Percentiles rank a stretch among this genome's conserved stretches.
These are phyloP conservation scores for Leptodermis oblonga DNA, from an alignment of 257 asterid species.

Conservation along the genomic window DNA sequence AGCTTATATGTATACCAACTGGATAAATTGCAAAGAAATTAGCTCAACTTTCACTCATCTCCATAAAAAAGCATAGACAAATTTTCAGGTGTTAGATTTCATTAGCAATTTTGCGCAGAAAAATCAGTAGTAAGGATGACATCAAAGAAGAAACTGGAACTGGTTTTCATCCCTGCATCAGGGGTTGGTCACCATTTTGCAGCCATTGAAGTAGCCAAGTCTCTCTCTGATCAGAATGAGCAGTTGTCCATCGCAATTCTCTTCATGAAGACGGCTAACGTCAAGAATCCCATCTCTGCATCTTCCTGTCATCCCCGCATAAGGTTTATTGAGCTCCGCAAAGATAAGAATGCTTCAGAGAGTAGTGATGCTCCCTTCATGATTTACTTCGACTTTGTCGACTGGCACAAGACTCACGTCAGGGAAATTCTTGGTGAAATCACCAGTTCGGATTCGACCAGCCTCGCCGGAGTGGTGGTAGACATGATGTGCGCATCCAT, in stretches of 20 bases:
- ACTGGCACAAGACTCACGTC: neutral
- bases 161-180: slow-evolving; percentile 19
- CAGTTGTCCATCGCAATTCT: slow-evolving; percentile 16
- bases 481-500: neutral
- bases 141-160: slow-evolving; percentile 5
- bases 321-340: neutral
- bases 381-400: neutral
- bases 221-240: slow-evolving; percentile 14
- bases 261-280: slow-evolving; percentile 6
- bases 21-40: too few species aligned
- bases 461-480: neutral
- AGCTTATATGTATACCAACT: too few species aligned
- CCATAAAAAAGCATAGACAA: too few species aligned
- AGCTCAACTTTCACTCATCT: too few species aligned
- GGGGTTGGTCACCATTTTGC: slow-evolving; percentile 5
- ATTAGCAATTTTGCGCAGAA: too few species aligned
- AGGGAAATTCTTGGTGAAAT: slow-evolving; percentile 4
- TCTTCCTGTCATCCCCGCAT: neutral
- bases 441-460: neutral
- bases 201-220: slow-evolving; percentile 12
- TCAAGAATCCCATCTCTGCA: neutral
- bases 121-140: neutral
- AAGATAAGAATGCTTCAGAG: neutral
- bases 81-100: too few species aligned
- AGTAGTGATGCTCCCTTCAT: neutral